phyloP scores from a whole-genome alignment of 805 yeast species.

The Aciculoconidium aculeatum region DNA sequence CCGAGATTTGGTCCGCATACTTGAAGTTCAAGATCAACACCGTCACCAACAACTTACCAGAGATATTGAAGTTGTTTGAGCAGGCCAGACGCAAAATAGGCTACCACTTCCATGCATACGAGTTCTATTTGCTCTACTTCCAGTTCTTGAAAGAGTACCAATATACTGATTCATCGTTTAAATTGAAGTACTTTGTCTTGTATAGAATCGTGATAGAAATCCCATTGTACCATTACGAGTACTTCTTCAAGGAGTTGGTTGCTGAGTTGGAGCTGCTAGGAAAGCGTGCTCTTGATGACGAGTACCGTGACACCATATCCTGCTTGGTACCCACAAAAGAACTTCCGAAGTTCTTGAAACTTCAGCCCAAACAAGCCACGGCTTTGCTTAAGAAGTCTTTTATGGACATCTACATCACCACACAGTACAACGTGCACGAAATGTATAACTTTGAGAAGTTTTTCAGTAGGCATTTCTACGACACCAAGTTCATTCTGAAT shows the following conservation, averaged over 20 bases:
- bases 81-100: conserved; percentile 46
- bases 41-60: conserved; percentile 19
- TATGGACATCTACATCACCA: conserved; percentile 49
- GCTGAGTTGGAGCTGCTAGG: too few species aligned
- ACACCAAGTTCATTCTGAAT: conserved; percentile 23
- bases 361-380: conserved; percentile 21
- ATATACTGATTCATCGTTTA: conserved; percentile 16
- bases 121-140: conserved; percentile 48
- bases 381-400: conserved; percentile 40
- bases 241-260: conserved; percentile 36
- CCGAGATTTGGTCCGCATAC: conserved; percentile 47
- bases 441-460: conserved; percentile 41
- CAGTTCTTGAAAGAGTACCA: conserved; percentile 31
- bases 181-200: conserved; percentile 33
- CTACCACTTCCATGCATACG: conserved; percentile 43
- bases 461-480: conserved; percentile 32
- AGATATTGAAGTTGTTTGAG: conserved; percentile 37
- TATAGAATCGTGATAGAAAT: conserved; percentile 47
- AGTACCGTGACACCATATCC: conserved; percentile 4
- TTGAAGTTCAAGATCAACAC: conserved; percentile 36
- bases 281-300: conserved; percentile 9
- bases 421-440: conserved; percentile 48
- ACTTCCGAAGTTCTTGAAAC: conserved; percentile 9
- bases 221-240: conserved; percentile 50
- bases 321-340: conserved; percentile 16